Base-by-base conservation (phyloP, 2,329 filamentous ascomycete species). In the Dendrostoma leiphaemia region DNA sequence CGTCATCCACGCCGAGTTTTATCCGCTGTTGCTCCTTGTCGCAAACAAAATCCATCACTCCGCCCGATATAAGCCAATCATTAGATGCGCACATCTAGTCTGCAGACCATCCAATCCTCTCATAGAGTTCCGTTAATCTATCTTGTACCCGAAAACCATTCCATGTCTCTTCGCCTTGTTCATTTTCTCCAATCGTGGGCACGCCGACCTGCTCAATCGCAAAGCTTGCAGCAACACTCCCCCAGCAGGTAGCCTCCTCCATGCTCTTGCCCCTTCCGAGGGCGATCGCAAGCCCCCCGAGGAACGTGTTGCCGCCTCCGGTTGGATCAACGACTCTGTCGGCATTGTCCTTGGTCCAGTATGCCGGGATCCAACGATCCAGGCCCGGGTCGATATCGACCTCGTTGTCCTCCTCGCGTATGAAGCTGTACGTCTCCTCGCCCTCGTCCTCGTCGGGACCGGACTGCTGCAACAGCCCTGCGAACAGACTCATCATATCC, bases 171-270 rank as follows among this genome's bases (percentile, higher is more conserved):
- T 63, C 61, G 6, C 75, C 78, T 4, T 73, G 61, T 8, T 68
- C 71, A 48, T 77, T 70, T 45, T 64, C 63, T 2, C 67, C 73
- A 12, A 91, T 65, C 1, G 68, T 68, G 0, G 93, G 93, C 68
- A 95, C 83, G 0, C 94, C 93, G 49, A 96, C 85, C 69, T 99
- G 94, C 71, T 99, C 92, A 63, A 99, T 96, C 15, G 90, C 90
- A 69, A 96, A 94, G 64, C 91, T 92, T 7, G 94, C 93, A 2
- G 91, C 88, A 6, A 97, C 80, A 43, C 83, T 88, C 4, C 86
- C 94, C 83, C 88, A 93, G 0, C 83, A 77, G 5, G 89, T 85
- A 5, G 91, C 91, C 63, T 90, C 85, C 57, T 86, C 83, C 37
- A 89, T 75, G 24, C 69, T 65, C 61, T 80, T 75, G 1, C 82